Base-by-base conservation (phyloP, 208 protist species). In the Acanthamoeba sp. region DNA sequence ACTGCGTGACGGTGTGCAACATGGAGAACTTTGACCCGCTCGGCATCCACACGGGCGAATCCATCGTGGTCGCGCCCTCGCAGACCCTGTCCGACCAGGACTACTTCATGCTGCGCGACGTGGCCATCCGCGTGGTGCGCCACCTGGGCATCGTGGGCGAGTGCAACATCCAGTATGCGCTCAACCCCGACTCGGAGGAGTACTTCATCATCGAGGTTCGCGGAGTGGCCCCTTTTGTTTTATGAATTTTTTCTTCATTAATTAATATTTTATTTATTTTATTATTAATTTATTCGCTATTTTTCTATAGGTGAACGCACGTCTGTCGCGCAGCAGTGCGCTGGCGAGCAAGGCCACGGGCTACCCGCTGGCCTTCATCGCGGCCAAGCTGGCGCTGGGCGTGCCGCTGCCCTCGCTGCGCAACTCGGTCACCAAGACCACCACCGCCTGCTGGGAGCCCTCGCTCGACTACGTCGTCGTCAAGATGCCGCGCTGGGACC, bases 1-100 rank as follows among this genome's bases (percentile, higher is more conserved):
- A 99, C 97, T 99, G 99, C 97, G 99, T 99, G 93, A 99, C 99
- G 40, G 99, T 99, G 85, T 99, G 99, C 97, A 99, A 99, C 97
- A 99, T 99, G 99, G 99, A 99, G 97, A 99, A 99, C 97, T 99
- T 99, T 95, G 98, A 99, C 95, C 98, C 98, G 36, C 97, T 99
- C 94, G 99, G 99, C 55, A 98, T 99, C 95, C 99, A 99, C 97
- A 99, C 99, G 50, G 99, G 99, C 84, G 99, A 99, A 89, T 99
- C 98, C 42, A 99, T 99, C 96, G 99, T 99, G 45, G 99, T 99
- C 38, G 99, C 99, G 3, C 99, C 99, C 36, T 99, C 99, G 34
- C 98, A 98, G 93, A 98, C 97, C 20, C 97, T 99, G 36, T 98
- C 97, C 88, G 99, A 99, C 95, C 95, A 98, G 42, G 99, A 99